phyloP scores from a whole-genome alignment of 2,329 filamentous ascomycete species.

The Alternaria solani region DNA sequence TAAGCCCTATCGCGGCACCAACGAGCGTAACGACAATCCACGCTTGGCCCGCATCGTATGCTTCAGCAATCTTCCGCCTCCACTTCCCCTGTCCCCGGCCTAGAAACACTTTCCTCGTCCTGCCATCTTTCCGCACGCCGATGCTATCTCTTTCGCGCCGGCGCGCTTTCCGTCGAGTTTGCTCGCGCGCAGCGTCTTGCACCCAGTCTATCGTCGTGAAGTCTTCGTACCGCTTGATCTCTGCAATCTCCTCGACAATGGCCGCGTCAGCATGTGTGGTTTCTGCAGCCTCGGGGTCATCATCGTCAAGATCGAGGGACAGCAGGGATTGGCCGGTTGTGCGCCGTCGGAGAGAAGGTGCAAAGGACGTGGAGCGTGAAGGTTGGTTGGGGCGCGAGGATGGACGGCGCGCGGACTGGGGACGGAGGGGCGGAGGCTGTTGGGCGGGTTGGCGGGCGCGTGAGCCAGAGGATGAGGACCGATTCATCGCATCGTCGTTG shows the following conservation, averaged over 20 bases:
- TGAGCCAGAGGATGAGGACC: constrained; percentile 32
- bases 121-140: constrained; percentile 61
- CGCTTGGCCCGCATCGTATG: constrained; percentile 94
- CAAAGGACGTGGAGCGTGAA: constrained; percentile 57
- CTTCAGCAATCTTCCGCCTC: constrained; percentile 81
- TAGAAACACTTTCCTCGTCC: constrained; percentile 60
- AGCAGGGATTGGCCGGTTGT: constrained; percentile 73
- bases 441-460: constrained; percentile 9
- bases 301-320: constrained; percentile 66
- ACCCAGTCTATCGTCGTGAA: constrained; percentile 99
- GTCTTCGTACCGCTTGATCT: constrained; percentile 98
- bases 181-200: constrained; percentile 92
- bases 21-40: constrained; percentile 98
- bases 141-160: constrained; percentile 63
- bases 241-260: constrained; percentile 92
- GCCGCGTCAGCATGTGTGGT: constrained; percentile 69
- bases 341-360: constrained; percentile 63
- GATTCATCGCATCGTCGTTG: constrained; percentile 55
- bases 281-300: constrained; percentile 62
- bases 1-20: constrained; percentile 89
- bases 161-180: constrained; percentile 78
- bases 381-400: constrained; percentile 34
- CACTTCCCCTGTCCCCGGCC: constrained; percentile 69
- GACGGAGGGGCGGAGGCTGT: constrained; percentile 52
- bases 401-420: constrained; percentile 51